Base-by-base conservation (phyloP, 495 filamentous ascomycete genomes). In the Acidiella bohemica region DNA sequence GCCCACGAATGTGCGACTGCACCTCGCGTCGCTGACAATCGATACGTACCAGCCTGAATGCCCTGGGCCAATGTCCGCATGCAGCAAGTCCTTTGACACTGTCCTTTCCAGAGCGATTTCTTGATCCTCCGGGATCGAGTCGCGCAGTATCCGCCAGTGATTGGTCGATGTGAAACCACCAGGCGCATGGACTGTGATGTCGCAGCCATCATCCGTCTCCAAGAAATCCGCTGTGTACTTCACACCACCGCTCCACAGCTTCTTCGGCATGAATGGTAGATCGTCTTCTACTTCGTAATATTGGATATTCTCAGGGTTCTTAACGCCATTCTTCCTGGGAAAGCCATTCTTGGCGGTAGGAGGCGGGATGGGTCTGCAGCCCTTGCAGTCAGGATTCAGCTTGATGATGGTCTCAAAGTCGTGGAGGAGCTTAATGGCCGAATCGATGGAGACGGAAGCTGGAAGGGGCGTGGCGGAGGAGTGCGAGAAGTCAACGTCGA, bases 241-340 rank as follows among this genome's bases (percentile, higher is more conserved):
- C 24, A 46, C 42, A 12, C 43, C 43, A 10, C 48, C 48, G 32
- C 20, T 25, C 48, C 48, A 51, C 2, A 51, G 27, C 22, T 39
- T 42, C 36, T 46, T 47, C 20, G 48, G 48, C 13, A 51, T 47
- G 39, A 51, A 51, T 8, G 48, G 44, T 1, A 51, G 39, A 18
- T 46, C 48, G 39, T 51, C 48, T 47, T 47, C 48, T 5, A 51
- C 48, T 35, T 51, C 48, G 37, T 32, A 51, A 34, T 42, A 51
- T 11, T 39, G 37, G 18, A 42, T 33, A 7, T 16, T 26, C 23
- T 32, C 37, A 32, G 18, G 42, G 2, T 17, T 31, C 22, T 17
- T 10, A 7, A 18, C 35, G 28, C 16, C 36, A 24, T 41, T 39
- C 4, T 13, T 39, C 13, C 24, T 39, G 9, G 36, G 24, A 21